These are phyloP conservation scores for Leccinum arenicola DNA, from an alignment of 768 basidiomycete genomes.

Conservation along the genomic window DNA sequence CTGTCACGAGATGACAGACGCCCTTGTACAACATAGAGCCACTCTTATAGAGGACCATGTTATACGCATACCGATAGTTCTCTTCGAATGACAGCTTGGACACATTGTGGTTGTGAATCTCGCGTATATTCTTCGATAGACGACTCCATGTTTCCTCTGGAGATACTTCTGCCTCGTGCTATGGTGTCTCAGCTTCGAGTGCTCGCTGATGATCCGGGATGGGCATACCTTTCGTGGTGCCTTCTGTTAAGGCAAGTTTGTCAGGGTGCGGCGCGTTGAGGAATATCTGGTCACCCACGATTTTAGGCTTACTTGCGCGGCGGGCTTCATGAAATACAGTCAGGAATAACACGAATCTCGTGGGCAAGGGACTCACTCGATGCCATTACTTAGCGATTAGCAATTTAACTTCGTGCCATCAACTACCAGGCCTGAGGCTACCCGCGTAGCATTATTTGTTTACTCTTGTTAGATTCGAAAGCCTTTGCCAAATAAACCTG, in stretches of 20 bases:
- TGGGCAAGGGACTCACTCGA: slow-evolving; percentile 23
- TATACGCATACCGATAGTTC: slow-evolving; percentile 91
- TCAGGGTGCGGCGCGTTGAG: slow-evolving; percentile 18
- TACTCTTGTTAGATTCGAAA: slow-evolving; percentile 32
- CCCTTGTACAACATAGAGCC: slow-evolving; percentile 88
- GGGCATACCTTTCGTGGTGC: slow-evolving; percentile 44
- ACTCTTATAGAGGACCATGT: slow-evolving; percentile 85
- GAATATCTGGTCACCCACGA: slow-evolving; percentile 35
- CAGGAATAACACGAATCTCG: slow-evolving; percentile 5
- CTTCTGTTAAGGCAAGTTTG: slow-evolving; percentile 33
- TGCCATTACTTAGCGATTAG: slow-evolving; percentile 24
- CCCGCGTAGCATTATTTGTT: slow-evolving; percentile 25
- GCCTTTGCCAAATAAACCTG: slow-evolving; percentile 29
- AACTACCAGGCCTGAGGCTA: background rate
- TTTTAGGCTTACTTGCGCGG: slow-evolving; percentile 38
- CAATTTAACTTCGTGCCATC: slow-evolving; percentile 15
- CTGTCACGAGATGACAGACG: slow-evolving; percentile 69
- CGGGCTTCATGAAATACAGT: slow-evolving; percentile 22
- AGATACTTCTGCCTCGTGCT: slow-evolving; percentile 78
- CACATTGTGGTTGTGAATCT: slow-evolving; percentile 95
- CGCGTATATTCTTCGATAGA: slow-evolving; percentile 80
- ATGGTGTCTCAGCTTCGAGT: slow-evolving; percentile 6
- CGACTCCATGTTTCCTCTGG: slow-evolving; percentile 81
- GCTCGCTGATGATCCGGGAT: background rate
- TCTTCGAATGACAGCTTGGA: slow-evolving; percentile 88